phyloP scores from a whole-genome alignment of 257 asterid species.

The Capsicum rhomboideum region DNA sequence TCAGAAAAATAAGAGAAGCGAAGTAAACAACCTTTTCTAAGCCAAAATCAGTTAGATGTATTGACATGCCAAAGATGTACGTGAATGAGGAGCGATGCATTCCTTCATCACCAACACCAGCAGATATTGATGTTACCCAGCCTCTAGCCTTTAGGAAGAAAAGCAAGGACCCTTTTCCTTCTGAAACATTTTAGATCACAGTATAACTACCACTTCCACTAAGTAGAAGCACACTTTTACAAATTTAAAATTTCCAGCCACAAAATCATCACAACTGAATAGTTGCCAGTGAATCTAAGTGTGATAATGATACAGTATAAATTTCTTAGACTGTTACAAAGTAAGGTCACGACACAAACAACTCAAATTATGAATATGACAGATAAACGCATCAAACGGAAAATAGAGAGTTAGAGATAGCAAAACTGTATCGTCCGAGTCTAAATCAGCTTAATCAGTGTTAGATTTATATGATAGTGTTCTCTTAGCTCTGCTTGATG shows the following conservation, averaged over 20 bases:
- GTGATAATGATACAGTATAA: background rate
- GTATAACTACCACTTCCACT: background rate
- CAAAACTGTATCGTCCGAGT: background rate
- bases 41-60: slow-evolving; percentile 88
- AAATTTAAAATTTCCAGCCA: background rate
- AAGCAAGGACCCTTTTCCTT: slow-evolving; percentile 94
- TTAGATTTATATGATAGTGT: background rate
- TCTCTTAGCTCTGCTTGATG: background rate
- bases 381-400: background rate
- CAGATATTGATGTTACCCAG: slow-evolving; percentile 80
- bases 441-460: background rate
- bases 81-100: slow-evolving; percentile 76
- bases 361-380: background rate
- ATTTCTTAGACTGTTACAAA: background rate
- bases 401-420: background rate
- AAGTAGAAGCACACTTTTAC: background rate
- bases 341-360: background rate
- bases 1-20: background rate
- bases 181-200: slow-evolving; percentile 34
- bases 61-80: slow-evolving; percentile 83
- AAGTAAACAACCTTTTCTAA: slow-evolving; percentile 56
- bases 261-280: background rate
- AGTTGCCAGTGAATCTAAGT: background rate
- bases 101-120: slow-evolving; percentile 97
- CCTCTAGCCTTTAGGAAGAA: slow-evolving; percentile 79